Conservation (phyloP, 768 basidiomycete species). For the Udeniomyces megalosporus region DNA sequence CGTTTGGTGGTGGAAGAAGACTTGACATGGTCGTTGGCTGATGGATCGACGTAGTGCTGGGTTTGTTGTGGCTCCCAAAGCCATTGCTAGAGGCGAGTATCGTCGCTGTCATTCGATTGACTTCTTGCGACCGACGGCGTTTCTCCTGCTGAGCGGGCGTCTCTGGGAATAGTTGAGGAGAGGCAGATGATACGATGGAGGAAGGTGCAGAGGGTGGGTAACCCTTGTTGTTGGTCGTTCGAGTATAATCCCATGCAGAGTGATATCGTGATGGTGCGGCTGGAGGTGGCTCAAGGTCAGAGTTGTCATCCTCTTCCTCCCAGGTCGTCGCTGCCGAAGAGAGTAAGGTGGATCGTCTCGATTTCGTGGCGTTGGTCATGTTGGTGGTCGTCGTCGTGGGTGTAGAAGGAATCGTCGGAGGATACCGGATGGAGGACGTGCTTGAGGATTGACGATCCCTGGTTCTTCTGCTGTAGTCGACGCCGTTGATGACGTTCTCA, state of each 20-base stretch:
- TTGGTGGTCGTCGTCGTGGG: background rate
- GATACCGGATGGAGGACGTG: background rate
- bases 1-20: background rate
- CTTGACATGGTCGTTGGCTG: background rate
- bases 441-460: too few species aligned
- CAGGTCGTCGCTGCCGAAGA: conserved; percentile 5
- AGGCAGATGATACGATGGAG: conserved; percentile 8
- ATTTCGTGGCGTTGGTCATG: conserved; percentile 4
- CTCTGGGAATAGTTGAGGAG: conserved; percentile 12
- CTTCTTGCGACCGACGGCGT: background rate
- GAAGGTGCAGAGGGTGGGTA: conserved; percentile 6
- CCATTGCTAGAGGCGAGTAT: too few species aligned
- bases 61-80: too few species aligned
- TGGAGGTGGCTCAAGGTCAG: conserved; percentile 6
- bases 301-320: background rate
- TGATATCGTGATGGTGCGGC: background rate
- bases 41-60: background rate
- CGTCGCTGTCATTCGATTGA: background rate
- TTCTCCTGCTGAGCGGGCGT: conserved; percentile 11
- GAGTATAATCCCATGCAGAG: background rate
- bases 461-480: too few species aligned
- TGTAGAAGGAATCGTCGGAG: background rate
- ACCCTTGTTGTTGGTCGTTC: background rate
- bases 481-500: too few species aligned
- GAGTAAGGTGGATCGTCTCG: conserved; percentile 11